phyloP scores from a whole-genome alignment of 306 rosid species.

The Sechiopsis laciniata region DNA sequence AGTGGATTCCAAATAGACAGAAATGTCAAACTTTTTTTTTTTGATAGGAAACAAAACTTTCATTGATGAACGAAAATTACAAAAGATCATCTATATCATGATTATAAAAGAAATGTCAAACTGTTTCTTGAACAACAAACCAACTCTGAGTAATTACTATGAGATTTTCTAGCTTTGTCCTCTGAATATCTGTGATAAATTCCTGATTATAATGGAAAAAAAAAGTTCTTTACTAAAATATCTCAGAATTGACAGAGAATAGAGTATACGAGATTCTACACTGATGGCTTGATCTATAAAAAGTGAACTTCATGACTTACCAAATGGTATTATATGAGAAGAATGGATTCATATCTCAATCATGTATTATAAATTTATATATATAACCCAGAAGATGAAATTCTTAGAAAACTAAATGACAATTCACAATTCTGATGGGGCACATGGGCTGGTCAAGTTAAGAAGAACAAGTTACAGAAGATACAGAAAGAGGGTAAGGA shows the following conservation, averaged over 20 bases:
- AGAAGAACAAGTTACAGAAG: conserved; percentile 38
- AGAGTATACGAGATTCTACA: neutral
- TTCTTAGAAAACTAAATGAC: neutral
- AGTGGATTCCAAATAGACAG: neutral
- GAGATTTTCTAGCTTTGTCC: neutral
- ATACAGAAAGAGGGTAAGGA: conserved; percentile 47
- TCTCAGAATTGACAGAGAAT: neutral
- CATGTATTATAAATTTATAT: neutral
- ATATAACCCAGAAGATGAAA: neutral
- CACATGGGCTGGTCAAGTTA: neutral
- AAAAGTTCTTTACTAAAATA: neutral
- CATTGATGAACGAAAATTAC: no score
- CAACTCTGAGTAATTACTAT: neutral
- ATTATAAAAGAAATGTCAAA: neutral
- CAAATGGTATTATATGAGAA: neutral
- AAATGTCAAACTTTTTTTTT: neutral
- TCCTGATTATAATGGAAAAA: neutral
- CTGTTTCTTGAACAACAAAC: neutral
- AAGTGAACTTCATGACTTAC: neutral
- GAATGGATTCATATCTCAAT: conserved; percentile 2
- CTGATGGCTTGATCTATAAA: neutral
- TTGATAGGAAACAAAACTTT: no score
- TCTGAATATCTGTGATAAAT: neutral
- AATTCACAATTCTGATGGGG: neutral
- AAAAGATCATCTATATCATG: no score